Conservation (phyloP, 2,329 filamentous ascomycete species). For the Diaporthe amygdali region DNA sequence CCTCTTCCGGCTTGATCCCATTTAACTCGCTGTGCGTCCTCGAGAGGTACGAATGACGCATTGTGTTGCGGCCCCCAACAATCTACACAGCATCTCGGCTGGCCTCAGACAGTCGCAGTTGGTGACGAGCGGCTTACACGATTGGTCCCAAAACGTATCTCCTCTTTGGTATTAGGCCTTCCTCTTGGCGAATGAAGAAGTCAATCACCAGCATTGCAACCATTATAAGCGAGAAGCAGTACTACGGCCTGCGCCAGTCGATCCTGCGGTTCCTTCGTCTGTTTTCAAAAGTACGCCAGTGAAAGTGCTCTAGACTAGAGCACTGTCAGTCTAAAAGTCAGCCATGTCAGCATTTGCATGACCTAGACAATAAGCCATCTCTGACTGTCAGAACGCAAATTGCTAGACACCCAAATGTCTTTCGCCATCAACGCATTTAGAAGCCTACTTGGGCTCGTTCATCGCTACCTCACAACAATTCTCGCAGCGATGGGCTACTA, state of each 20-base stretch:
- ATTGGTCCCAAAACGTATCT: too few relatives aligned
- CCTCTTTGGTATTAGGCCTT: too few relatives aligned
- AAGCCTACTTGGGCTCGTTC: not conserved
- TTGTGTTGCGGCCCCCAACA: not conserved
- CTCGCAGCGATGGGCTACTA: not conserved
- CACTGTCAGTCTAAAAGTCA: not conserved
- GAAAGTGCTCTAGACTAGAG: not conserved
- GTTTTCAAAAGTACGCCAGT: not conserved
- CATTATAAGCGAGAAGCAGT: too few relatives aligned
- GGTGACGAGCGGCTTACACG: too few relatives aligned
- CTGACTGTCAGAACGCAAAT: not conserved
- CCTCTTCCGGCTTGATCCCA: too few relatives aligned
- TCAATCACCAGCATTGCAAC: too few relatives aligned
- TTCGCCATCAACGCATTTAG: not conserved
- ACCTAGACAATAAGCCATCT: too few relatives aligned
- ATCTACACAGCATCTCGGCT: not conserved
- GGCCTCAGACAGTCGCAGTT: not conserved
- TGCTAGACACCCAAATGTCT: not conserved
- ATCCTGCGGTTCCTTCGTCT: not conserved
- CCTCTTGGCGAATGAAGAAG: not conserved
- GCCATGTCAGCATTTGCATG: not conserved
- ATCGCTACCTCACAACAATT: not conserved
- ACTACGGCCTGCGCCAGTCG: too few relatives aligned
- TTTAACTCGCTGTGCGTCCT: too few relatives aligned
- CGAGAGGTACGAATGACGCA: not conserved